Evolutionary conservation across 75 land plant genomes (phyloP).

Genomic region (Pinus albicaulis): DNA sequence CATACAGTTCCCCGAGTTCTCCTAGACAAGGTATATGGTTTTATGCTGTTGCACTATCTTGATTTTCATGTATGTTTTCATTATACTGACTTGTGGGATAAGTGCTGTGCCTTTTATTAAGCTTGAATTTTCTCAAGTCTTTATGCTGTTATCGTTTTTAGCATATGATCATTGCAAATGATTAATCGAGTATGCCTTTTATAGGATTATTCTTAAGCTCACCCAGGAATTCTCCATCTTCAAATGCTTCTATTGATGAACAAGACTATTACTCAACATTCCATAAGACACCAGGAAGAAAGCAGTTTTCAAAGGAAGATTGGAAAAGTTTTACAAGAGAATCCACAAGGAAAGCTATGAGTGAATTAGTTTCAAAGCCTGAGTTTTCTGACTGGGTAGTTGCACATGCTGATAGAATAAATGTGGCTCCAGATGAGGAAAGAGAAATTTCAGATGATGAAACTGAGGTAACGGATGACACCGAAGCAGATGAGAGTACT

Average conservation of each 20-base stretch:
- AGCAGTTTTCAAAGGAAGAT: conserved; percentile 55
- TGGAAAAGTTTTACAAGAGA: conserved; percentile 61
- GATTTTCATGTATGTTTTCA: too few relatives aligned
- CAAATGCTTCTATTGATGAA: conserved; percentile 10
- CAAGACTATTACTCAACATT: conserved; percentile 63
- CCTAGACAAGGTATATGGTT: too few relatives aligned
- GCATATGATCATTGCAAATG: not conserved
- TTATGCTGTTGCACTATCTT: too few relatives aligned
- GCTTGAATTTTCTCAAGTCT: too few relatives aligned
- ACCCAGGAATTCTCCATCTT: not conserved
- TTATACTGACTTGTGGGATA: not conserved
- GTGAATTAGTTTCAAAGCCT: conserved; percentile 64
- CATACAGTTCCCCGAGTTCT: not conserved
- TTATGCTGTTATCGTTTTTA: too few relatives aligned
- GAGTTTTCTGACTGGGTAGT: conserved; percentile 78
- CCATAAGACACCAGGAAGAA: conserved; percentile 68
- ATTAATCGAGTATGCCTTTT: not conserved
- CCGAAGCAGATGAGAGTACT: too few relatives aligned
- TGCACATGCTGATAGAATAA: conserved; percentile 66
- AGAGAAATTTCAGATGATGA: conserved; percentile 8
- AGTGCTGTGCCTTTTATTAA: too few relatives aligned
- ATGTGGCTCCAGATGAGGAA: conserved; percentile 43
- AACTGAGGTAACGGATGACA: too few relatives aligned
- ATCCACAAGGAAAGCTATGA: conserved; percentile 53
- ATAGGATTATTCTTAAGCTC: not conserved